Base-by-base conservation (phyloP, 805 yeast genomes). In the Teunomyces atbi region DNA sequence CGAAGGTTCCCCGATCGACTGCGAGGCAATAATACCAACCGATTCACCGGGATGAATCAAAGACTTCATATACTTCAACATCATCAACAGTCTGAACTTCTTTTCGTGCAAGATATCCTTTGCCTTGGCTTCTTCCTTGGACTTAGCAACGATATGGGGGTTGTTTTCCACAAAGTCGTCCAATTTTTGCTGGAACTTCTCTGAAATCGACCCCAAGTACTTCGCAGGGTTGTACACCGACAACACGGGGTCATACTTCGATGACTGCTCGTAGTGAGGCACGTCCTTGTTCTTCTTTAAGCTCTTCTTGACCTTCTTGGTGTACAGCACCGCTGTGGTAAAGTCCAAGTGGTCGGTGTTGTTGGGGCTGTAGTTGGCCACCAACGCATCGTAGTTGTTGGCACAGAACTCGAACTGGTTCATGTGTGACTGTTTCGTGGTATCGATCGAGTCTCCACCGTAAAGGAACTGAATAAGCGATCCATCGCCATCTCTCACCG, bases 1-100 rank as follows among this genome's bases (percentile, higher is more conserved):
- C 4, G 97, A 89, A 43, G 99, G 99, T 71, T 94, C 99, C 71
- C 99, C 99, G 66, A 94, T 84, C 45, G 97, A 90, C 72, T 94
- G 98, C 18, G 97, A 86, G 6, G 99, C 99, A 71, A 95, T 85
- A 61, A 94, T 91, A 71, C 99, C 99, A 45, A 94, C 98, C 43
- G 97, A 83, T 68, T 94, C 99, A 65, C 99, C 99, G 4, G 99
- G 98, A 59, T 89, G 81, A 45, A 94, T 84, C 55, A 91, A 75
- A 8, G 98, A 90, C 61, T 96, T 86, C 97, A 92, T 94, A 71
- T 94, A 94, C 71, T 95, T 95, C 74, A 94, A 78, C 73, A 92
- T 97, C 99, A 95, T 95, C 62, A 94, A 78, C 3, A 97, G 96
- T 67, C 88, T 82, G 81, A 95, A 95, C 65, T 86, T 88, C 82